A percentile compares a stretch with the other conserved stretches of the same genome.
Conservation (phyloP, 345 rosid genomes). For the Populus alba region DNA sequence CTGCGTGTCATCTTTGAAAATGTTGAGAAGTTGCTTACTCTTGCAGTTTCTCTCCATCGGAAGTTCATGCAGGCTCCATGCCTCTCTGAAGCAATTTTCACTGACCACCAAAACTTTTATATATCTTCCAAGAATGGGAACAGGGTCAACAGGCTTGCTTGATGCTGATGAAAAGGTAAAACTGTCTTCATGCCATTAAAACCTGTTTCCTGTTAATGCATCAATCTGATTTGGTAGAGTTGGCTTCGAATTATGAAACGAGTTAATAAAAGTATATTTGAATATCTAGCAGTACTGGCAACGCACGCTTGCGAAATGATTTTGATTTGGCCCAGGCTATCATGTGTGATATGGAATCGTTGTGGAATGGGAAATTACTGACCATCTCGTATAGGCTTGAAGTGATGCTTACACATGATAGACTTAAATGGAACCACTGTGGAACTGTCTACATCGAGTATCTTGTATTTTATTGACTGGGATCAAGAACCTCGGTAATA, state of each 20-base stretch:
- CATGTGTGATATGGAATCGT: no score
- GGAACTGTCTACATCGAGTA: no score
- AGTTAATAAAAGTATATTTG: background rate
- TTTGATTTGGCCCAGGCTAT: background rate
- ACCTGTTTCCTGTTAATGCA: background rate
- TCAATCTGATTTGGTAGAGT: background rate
- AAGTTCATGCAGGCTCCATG: slow-evolving; percentile 70
- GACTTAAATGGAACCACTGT: background rate
- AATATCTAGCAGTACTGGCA: background rate
- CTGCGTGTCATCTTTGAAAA: slow-evolving; percentile 65
- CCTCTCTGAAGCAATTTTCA: slow-evolving; percentile 71
- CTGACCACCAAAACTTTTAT: slow-evolving; percentile 50
- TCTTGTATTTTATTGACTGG: background rate
- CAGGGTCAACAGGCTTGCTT: slow-evolving; percentile 40
- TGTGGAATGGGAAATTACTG: background rate
- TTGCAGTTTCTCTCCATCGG: slow-evolving; percentile 86
- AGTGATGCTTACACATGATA: background rate
- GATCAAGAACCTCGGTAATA: background rate
- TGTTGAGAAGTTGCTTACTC: slow-evolving; percentile 66
- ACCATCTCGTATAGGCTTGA: background rate
- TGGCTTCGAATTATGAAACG: background rate
- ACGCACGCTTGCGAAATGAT: background rate
- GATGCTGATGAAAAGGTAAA: slow-evolving; percentile 45
- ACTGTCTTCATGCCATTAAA: slow-evolving; percentile 1
- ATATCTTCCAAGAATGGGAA: slow-evolving; percentile 59